Conservation (phyloP, 129 eudicot genomes). For the Chrysanthemum seticuspe region DNA sequence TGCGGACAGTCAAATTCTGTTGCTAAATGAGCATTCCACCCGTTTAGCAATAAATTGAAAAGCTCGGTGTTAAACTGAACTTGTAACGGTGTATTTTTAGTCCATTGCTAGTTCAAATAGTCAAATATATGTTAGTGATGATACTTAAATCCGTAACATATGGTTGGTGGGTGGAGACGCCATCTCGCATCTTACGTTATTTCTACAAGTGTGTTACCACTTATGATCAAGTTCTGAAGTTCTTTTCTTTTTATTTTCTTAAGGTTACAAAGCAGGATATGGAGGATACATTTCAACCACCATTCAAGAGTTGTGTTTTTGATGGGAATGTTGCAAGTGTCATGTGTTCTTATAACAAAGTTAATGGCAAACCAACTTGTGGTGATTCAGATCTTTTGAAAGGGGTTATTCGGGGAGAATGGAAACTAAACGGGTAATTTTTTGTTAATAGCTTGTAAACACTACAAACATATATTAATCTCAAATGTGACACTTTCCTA, state of each 20-base stretch:
- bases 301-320: too few species aligned
- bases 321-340: slow-evolving; percentile 57
- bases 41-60: too few species aligned
- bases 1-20: too few species aligned
- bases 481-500: not conserved
- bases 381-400: slow-evolving; percentile 47
- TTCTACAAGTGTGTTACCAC: not conserved
- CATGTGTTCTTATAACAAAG: slow-evolving; percentile 59
- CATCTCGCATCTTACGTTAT: too few species aligned
- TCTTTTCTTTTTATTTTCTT: not conserved
- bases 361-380: slow-evolving; percentile 57
- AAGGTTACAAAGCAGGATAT: slow-evolving; percentile 54
- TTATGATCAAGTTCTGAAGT: not conserved
- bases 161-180: too few species aligned
- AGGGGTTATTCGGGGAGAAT: slow-evolving; percentile 37
- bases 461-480: not conserved
- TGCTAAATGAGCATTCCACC: too few species aligned
- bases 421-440: slow-evolving; percentile 50
- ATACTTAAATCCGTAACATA: too few species aligned
- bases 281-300: slow-evolving; percentile 58
- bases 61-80: too few species aligned
- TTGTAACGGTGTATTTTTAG: too few species aligned
- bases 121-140: too few species aligned
- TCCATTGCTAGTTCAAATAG: too few species aligned
- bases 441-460: not conserved